Base-by-base conservation (phyloP, 306 rosid genomes). In the Trichosanthes cucumerina region DNA sequence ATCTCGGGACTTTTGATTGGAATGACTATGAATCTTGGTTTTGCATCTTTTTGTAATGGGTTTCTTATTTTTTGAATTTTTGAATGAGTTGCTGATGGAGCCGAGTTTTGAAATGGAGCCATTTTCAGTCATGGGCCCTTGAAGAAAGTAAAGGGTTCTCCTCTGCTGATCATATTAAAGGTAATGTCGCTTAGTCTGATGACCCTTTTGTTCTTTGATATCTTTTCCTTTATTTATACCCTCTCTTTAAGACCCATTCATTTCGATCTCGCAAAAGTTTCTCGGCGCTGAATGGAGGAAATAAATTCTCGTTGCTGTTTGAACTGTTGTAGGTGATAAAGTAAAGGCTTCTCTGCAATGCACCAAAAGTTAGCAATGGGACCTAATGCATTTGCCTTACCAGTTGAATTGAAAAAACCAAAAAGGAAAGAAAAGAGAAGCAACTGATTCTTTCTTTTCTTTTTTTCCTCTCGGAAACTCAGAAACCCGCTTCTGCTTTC, bases 101-200 rank as follows among this genome's bases (percentile, higher is more conserved):
- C 69, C 66, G 76, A 72, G 54, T 39, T 83, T 83, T 78, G 73
- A 76, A 86, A 52, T 73, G 70, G 60, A 78, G 63, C 58, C 81
- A 66, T 47, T 74, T 56, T 78, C 73, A 57, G 79, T 36, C 58
- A 57, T 75, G 85, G 62, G 77, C 79, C 68, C 77, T 83, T 60
- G 79, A 82, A 57, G 77, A 87, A 85, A 85, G 88, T 82, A 56
- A 79, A 79, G 62, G 71, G 50, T 72, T 63, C 57, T 59, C 83
- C 69, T 63, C 39, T 77, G 85, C 47, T 79, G 86, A 80, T 80
- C 83, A 46, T 78, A 81, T 85, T 85, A 81, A 83, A 83, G 85
- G 86, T 81, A 23, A 38, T 23, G 82, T 85, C 71, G 82, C 44
- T 58, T 59, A 64, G 44, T 72, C 66, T 59, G 46, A 66, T 50